phyloP scores from a whole-genome alignment of 2,329 filamentous ascomycete species.

The Fusarium staphyleae region DNA sequence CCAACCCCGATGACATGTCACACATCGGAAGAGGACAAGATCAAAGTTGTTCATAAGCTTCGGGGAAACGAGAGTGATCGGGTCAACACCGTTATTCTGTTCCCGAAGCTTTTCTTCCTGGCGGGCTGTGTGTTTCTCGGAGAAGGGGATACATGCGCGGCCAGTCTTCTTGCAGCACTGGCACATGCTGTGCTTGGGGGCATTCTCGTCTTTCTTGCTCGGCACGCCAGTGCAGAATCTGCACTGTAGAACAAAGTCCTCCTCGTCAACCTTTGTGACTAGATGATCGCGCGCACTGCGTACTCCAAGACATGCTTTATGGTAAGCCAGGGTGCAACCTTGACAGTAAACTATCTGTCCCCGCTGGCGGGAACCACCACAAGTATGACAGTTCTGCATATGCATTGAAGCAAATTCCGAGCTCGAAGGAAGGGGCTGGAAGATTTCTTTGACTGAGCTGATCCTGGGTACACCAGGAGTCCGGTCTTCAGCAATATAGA shows the following conservation, averaged over 20 bases:
- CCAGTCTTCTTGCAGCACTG: constrained; percentile 72
- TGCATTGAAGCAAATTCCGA: constrained; percentile 76
- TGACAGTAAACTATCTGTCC: constrained; percentile 86
- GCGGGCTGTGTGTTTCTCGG: constrained; percentile 72
- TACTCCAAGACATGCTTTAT: constrained; percentile 81
- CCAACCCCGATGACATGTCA: constrained; percentile 76
- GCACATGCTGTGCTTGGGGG: constrained; percentile 76
- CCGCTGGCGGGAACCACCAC: constrained; percentile 55
- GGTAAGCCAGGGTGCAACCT: constrained; percentile 84
- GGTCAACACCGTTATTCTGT: constrained; percentile 81
- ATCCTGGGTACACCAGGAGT: constrained; percentile 58
- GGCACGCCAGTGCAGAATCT: constrained; percentile 78
- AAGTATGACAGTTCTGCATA: constrained; percentile 74
- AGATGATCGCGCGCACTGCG: constrained; percentile 81
- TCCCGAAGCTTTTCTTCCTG: constrained; percentile 85
- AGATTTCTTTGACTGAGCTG: constrained; percentile 75
- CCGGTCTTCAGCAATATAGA: constrained; percentile 58
- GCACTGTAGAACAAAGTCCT: constrained; percentile 88
- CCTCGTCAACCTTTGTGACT: constrained; percentile 81
- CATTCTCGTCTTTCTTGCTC: constrained; percentile 70
- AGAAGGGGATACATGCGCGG: constrained; percentile 76
- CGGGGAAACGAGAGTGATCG: constrained; percentile 68
- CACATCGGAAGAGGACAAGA: constrained; percentile 85
- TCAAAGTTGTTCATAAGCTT: constrained; percentile 75
- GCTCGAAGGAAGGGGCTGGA: constrained; percentile 66